These are phyloP conservation scores for Sabuloglossum arenarium DNA, from an alignment of 495 filamentous ascomycete species.

Conservation along the genomic window DNA sequence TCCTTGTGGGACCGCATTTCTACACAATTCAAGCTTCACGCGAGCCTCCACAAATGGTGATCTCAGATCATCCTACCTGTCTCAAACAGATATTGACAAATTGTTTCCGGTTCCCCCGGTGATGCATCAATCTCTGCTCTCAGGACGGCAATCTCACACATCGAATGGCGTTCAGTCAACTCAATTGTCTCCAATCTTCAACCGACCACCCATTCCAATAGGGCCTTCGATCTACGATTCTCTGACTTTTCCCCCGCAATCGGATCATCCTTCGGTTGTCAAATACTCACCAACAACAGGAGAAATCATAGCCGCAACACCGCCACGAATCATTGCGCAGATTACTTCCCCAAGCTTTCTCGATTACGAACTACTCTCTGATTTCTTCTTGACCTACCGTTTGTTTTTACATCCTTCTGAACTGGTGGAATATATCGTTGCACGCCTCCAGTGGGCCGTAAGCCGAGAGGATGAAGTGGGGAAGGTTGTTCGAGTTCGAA, in stretches of 20 bases:
- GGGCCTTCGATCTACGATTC: conserved; percentile 4
- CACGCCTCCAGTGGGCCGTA: conserved; percentile 75
- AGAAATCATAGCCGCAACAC: conserved; percentile 74
- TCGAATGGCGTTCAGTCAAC: conserved; percentile 3
- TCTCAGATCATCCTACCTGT: conserved; percentile 27
- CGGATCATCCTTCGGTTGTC: conserved; percentile 56
- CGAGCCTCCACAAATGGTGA: conserved; percentile 21
- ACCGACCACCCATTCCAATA: neutral
- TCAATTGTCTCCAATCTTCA: conserved; percentile 11
- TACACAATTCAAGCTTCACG: conserved; percentile 54
- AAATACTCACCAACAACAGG: conserved; percentile 52
- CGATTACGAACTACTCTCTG: conserved; percentile 91
- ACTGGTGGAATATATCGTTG: conserved; percentile 62
- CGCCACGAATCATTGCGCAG: conserved; percentile 84
- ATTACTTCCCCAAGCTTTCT: conserved; percentile 91
- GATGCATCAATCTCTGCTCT: conserved; percentile 14
- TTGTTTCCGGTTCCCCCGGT: conserved; percentile 22
- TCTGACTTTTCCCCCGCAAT: conserved; percentile 1
- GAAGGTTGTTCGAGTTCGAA: conserved; percentile 77
- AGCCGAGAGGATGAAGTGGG: conserved; percentile 63
- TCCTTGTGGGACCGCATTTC: conserved; percentile 50
- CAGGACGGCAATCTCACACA: conserved; percentile 20
- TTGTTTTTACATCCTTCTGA: conserved; percentile 57
- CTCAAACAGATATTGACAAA: conserved; percentile 24
- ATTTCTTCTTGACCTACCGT: conserved; percentile 94